These are phyloP conservation scores for Psilocybe sp. DNA, from an alignment of 768 basidiomycete species.

Conservation along the genomic window DNA sequence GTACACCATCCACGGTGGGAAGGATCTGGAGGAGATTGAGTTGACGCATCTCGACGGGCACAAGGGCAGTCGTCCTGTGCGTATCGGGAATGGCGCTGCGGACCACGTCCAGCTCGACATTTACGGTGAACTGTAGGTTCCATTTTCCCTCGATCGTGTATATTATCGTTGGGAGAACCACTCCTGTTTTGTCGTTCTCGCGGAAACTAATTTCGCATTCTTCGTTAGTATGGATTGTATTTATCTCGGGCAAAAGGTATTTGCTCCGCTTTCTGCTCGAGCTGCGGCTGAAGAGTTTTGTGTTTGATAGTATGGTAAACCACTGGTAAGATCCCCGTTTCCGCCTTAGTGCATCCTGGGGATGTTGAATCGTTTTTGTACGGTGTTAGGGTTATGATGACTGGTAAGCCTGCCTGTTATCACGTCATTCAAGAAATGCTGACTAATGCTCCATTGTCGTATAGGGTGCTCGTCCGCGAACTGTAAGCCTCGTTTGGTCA, in stretches of 20 bases:
- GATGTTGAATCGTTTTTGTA: background rate
- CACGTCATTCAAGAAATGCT: background rate
- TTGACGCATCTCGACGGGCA: conserved; percentile 86
- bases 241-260: conserved; percentile 90
- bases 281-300: background rate
- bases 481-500: conserved; percentile 48
- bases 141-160: background rate
- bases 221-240: conserved; percentile 85
- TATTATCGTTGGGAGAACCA: background rate
- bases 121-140: conserved; percentile 83
- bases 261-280: background rate
- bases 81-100: conserved; percentile 95
- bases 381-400: conserved; percentile 36
- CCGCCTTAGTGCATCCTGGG: background rate
- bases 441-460: background rate
- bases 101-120: conserved; percentile 95
- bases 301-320: conserved; percentile 83
- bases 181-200: no score
- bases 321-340: conserved; percentile 49
- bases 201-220: no score
- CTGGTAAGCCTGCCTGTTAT: conserved; percentile 26
- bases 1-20: conserved; percentile 92
- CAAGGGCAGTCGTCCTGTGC: conserved; percentile 80
- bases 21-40: conserved; percentile 83
- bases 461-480: conserved; percentile 69